Evolutionary conservation across 1,139 yeast species (phyloP), one percentile per base, ranked within the genome.

Genomic region (Yamadazyma blattariae): DNA sequence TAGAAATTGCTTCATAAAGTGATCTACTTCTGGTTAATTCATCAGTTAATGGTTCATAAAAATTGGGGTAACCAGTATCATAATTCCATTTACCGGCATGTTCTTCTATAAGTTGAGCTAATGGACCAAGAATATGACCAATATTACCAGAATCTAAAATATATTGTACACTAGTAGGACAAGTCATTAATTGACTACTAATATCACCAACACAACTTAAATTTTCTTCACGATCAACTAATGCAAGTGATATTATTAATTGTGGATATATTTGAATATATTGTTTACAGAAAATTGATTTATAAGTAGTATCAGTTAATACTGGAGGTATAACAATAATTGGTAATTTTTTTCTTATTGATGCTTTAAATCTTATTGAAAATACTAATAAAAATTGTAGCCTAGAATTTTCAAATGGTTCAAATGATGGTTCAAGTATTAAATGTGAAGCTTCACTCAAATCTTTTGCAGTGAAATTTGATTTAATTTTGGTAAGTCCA

Each of bases 191-290:
- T 47, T 84, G 94, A 3, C 77, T 66, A 7, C 81, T 61, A 26
- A 81, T 69, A 32, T 81, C 81, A 23, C 64, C 56, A 32, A 81
- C 44, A 4, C 77, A 61, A 30, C 77, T 76, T 26, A 79, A 56
- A 40, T 72, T 76, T 41, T 83, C 85, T 52, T 84, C 92, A 39
- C 90, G 64, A 50, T 84, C 94, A 20, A 71, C 54, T 14, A 58
- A 52, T 4, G 79, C 74, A 39, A 70, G 59, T 5, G 71, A 64
- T 2, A 64, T 61, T 11, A 79, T 58, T 35, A 80, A 54, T 12
- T 69, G 65, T 4, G 86, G 84, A 45, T 78, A 78, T 0, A 82
- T 64, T 28, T 71, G 68, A 12, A 77, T 61, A 33, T 77, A 63
- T 41, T 81, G 86, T 11, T 59, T 50, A 17, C 81, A 68, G 40